Evolutionary conservation across 2,329 filamentous ascomycete species (phyloP), one percentile per base, ranked within the genome.

Genomic region (Pseudogymnoascus destructans): DNA sequence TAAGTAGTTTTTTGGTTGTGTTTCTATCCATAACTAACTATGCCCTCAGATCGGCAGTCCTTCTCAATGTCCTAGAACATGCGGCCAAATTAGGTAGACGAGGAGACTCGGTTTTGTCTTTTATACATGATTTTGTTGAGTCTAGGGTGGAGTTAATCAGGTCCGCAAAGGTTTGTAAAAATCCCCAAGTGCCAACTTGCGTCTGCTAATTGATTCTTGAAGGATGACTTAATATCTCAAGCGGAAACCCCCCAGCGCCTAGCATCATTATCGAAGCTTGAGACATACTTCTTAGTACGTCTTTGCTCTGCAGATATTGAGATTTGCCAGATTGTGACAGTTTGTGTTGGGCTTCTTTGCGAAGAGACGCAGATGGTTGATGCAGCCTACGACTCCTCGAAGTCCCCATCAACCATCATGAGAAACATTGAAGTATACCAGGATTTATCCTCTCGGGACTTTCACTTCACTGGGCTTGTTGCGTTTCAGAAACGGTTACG

Each of bases 401-500:
- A 81, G 62, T 71, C 75, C 2, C 73, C 77, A 8, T 70, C 75
- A 15, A 74, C 79, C 0, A 70, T 84, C 11, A 72, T 84, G 49
- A 78, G 80, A 33, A 87, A 87, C 61, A 74, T 75, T 32, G 77
- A 81, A 5, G 72, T 82, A 1, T 86, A 82, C 61, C 71, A 74
- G 21, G 82, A 85, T 61, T 79, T 87, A 57, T 77, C 81, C 1
- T 84, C 82, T 1, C 79, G 77, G 40, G 77, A 76, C 1, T 86
- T 86, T 65, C 75, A 81, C 25, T 84, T 86, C 64, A 86, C 84
- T 6, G 84, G 84, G 1, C 70, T 85, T 6, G 84, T 86, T 9
- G 84, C 83, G 1, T 87, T 87, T 65, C 84, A 87, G 63, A 86
- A 85, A 65, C 76, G 83, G 38, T 75, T 83, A 30, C 77, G 83